phyloP scores from a whole-genome alignment of 2,329 filamentous ascomycete species.

The Verticillium nubilum region DNA sequence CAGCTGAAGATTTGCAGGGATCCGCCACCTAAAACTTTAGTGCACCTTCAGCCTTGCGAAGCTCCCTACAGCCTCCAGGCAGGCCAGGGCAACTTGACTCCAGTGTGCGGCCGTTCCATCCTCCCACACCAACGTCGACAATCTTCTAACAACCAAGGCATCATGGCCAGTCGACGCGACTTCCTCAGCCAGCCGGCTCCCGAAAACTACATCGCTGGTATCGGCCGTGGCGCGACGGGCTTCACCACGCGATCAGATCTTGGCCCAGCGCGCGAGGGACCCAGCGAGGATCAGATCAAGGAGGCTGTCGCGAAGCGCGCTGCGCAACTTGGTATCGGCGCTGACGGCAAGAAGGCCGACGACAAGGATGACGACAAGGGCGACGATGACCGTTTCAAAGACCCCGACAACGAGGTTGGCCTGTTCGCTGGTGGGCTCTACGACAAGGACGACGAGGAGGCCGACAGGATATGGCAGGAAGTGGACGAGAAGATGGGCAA shows the following conservation, averaged over 20 bases:
- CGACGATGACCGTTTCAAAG: conserved; percentile 79
- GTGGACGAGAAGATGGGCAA: conserved; percentile 97
- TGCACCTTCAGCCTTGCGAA: conserved; percentile 12
- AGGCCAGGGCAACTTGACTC: neutral
- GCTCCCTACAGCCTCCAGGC: neutral
- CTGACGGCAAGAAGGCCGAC: conserved; percentile 63
- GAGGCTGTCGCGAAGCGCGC: conserved; percentile 93
- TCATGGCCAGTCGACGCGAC: conserved; percentile 64
- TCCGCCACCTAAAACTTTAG: conserved; percentile 9
- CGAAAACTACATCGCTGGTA: conserved; percentile 89
- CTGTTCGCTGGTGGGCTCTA: conserved; percentile 94
- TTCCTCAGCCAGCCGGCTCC: conserved; percentile 83
- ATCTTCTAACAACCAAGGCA: conserved; percentile 11
- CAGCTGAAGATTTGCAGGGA: conserved; percentile 4
- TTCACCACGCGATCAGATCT: conserved; percentile 97
- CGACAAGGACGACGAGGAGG: conserved; percentile 96
- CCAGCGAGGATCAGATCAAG: conserved; percentile 97
- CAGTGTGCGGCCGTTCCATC: neutral
- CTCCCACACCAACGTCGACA: neutral
- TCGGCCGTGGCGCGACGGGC: conserved; percentile 94
- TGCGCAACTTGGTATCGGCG: conserved; percentile 68
- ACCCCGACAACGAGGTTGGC: conserved; percentile 95
- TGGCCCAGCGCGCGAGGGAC: conserved; percentile 89
- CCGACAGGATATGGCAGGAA: conserved; percentile 90
- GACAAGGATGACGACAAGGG: conserved; percentile 68